Evolutionary conservation across 2,329 filamentous ascomycete genomes (phyloP).

Genomic region (Fusarium denticulatum): DNA sequence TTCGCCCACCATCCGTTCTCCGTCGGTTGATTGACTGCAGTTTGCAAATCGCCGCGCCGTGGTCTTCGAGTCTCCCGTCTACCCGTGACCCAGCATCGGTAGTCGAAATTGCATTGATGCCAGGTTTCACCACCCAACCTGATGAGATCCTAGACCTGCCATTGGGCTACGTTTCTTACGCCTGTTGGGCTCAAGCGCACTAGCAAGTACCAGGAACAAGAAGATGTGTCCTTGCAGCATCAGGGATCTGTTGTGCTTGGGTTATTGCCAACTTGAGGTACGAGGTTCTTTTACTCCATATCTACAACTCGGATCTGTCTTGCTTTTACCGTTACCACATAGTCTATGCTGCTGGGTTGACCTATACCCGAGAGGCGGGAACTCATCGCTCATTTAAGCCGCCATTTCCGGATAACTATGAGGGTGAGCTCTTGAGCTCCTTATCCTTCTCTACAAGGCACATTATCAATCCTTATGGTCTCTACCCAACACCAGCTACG

Average conservation of each 20-base stretch:
- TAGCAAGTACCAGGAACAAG: slow-evolving; percentile 26
- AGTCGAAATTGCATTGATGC: slow-evolving; percentile 11
- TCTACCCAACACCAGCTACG: background rate
- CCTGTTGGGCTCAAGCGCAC: background rate
- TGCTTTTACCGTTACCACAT: slow-evolving; percentile 13
- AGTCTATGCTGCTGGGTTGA: background rate
- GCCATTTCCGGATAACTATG: background rate
- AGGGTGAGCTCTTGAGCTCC: background rate
- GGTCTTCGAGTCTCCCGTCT: slow-evolving; percentile 10
- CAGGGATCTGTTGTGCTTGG: slow-evolving; percentile 4
- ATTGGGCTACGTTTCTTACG: slow-evolving; percentile 5
- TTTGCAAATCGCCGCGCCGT: background rate
- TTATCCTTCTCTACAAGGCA: background rate
- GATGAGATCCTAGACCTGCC: background rate
- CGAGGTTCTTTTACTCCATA: slow-evolving; percentile 19
- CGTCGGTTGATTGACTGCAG: background rate
- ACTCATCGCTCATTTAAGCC: background rate
- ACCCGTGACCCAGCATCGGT: slow-evolving; percentile 7
- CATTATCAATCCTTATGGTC: background rate
- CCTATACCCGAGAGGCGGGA: background rate
- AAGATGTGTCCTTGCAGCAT: slow-evolving; percentile 1
- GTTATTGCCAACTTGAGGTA: slow-evolving; percentile 7
- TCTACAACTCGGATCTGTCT: slow-evolving; percentile 34
- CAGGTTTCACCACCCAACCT: slow-evolving; percentile 21
- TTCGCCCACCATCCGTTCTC: slow-evolving; percentile 29